Percentiles rank a stretch among this genome's conserved stretches.
Conservation (phyloP, 2,329 filamentous ascomycete species). For the Paracoccidioides brasiliensis region DNA sequence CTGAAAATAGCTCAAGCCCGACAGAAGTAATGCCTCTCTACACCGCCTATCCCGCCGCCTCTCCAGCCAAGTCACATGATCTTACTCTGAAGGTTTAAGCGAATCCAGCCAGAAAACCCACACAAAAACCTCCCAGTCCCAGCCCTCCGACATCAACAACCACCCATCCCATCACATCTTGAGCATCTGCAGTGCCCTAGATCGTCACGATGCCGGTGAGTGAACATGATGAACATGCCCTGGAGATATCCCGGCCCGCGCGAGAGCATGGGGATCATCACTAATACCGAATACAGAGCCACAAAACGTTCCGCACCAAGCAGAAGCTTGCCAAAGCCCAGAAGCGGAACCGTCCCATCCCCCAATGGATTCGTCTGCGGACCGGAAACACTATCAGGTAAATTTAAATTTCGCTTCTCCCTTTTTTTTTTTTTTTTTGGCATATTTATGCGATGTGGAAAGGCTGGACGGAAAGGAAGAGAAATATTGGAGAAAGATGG, state of each 20-base stretch:
- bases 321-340: conserved; percentile 99
- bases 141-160: conserved; percentile 20
- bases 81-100: conserved; percentile 7
- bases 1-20: no score
- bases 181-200: conserved; percentile 1
- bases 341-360: conserved; percentile 99
- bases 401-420: conserved; percentile 29
- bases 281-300: conserved; percentile 51
- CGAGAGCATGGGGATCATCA: not conserved
- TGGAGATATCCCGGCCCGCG: no score
- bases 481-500: not conserved
- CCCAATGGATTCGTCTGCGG: conserved; percentile 98
- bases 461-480: not conserved
- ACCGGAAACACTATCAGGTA: conserved; percentile 99
- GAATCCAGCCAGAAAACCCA: conserved; percentile 30
- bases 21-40: not conserved
- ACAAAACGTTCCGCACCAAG: conserved; percentile 99
- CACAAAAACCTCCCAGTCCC: conserved; percentile 14
- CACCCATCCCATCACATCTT: conserved; percentile 24
- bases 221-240: conserved; percentile 2
- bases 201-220: conserved; percentile 45
- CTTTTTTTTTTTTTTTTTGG: conserved; percentile 5
- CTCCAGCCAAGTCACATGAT: not conserved
- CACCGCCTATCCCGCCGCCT: not conserved
- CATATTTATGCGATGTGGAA: conserved; percentile 3